Base-by-base conservation (phyloP, 2,329 filamentous ascomycete species). In the Pezicula neosporulosa region DNA sequence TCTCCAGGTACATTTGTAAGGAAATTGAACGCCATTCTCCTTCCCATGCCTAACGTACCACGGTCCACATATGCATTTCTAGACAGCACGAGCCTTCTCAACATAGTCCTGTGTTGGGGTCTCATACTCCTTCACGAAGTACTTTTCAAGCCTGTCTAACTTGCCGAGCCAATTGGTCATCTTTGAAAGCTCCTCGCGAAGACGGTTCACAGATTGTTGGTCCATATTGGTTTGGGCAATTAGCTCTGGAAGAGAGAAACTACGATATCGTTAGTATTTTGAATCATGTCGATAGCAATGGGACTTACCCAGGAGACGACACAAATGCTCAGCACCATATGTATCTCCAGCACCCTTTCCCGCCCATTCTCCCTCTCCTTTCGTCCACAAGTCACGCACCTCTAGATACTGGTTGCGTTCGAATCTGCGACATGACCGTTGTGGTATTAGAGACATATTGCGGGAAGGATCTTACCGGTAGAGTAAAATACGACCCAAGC, bases 201-300 rank as follows among this genome's bases (percentile, higher is more conserved):
- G 82, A 44, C 91, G 87, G 56, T 86, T 88, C 39, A 96, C 90
- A 2, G 91, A 92, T 68, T 96, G 91, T 48, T 87, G 79, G 65
- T 97, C 94, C 91, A 99, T 96, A 72, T 97, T 97, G 48, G 94
- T 99, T 68, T 99, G 94, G 4, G 92, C 92, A 56, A 97, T 85
- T 38, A 97, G 83, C 66, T 99, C 94, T 0, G 94, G 93, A 61
- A 97, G 84, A 97, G 84, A 1, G 88, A 87, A 3, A 95, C 93
- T 96, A 60, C 9, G 41, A 43, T 3, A 43, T 16, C 27, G 42
- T 61, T 49, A 61, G 56, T 21, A 13, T 37, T 12, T 33, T 37
- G 30, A 27, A 19, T 18, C 24, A 24, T 15, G 15, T 13, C 21
- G 21, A 52, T 45, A 57, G 51, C 45, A n/a, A 43, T 16, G 19